These are phyloP conservation scores for Cinchona pubescens DNA, from an alignment of 257 asterid species.

Conservation along the genomic window DNA sequence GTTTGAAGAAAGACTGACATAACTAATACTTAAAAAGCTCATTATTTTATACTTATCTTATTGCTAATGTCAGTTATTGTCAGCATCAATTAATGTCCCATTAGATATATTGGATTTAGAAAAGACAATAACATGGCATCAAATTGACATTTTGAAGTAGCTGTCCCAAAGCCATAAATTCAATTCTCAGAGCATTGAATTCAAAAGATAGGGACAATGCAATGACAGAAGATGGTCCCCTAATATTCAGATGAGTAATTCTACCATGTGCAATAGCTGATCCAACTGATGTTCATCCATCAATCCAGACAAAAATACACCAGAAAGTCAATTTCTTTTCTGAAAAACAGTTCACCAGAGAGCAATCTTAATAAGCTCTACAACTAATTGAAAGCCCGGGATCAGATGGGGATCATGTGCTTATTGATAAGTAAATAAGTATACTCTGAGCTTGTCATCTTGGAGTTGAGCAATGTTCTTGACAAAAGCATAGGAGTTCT, in stretches of 20 bases:
- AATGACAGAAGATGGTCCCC: conserved; percentile 18
- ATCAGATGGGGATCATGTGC: background rate
- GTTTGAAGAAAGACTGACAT: conserved; percentile 10
- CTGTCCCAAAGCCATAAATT: background rate
- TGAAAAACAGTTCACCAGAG: background rate
- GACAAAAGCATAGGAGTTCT: too few species aligned
- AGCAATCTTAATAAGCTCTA: background rate
- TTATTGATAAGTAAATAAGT: background rate
- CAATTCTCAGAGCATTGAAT: conserved; percentile 1
- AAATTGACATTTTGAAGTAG: background rate
- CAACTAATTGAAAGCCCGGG: background rate
- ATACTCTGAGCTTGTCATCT: background rate
- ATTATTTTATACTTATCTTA: too few species aligned
- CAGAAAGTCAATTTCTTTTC: background rate
- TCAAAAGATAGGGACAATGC: conserved; percentile 16
- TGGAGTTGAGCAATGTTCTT: background rate
- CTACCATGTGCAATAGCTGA: background rate
- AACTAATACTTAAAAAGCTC: too few species aligned
- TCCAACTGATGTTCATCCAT: conserved; percentile 4
- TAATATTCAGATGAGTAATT: background rate
- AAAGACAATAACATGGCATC: background rate
- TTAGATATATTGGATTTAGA: background rate
- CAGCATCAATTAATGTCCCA: background rate
- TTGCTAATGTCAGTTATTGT: background rate
- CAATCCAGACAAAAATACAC: background rate